Conservation (phyloP, 495 filamentous ascomycete genomes). For the Bathelium albidoporum region DNA sequence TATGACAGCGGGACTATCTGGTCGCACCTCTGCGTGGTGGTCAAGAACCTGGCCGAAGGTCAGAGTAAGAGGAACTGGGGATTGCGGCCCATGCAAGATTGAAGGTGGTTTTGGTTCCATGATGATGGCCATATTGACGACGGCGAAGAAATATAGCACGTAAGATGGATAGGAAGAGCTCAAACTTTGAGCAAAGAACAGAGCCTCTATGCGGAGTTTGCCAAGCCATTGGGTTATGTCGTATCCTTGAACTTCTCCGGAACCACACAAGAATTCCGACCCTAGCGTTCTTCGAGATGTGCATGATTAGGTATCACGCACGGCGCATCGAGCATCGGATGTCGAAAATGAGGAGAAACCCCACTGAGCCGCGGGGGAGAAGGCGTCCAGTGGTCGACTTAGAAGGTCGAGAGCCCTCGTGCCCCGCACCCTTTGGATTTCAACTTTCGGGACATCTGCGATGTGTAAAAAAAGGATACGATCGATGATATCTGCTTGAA, state of each 20-base stretch:
- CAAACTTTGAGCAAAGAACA: background rate
- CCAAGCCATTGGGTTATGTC: background rate
- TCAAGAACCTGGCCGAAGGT: constrained; percentile 14
- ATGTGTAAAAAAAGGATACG: background rate
- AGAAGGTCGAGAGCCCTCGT: background rate
- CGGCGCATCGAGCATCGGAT: constrained; percentile 2
- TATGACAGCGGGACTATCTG: constrained; percentile 13
- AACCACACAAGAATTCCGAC: background rate
- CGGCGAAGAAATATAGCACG: background rate
- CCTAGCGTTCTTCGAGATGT: background rate
- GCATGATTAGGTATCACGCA: background rate
- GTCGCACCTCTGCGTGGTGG: constrained; percentile 14
- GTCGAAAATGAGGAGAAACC: background rate
- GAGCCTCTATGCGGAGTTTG: constrained; percentile 1
- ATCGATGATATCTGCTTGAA: background rate
- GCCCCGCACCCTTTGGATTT: background rate
- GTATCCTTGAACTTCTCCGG: background rate
- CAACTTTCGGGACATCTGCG: background rate
- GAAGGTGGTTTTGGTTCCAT: constrained; percentile 6
- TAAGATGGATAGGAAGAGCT: background rate
- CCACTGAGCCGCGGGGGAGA: background rate
- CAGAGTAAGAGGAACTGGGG: constrained; percentile 15
- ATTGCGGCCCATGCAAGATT: constrained; percentile 11
- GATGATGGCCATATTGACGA: background rate
- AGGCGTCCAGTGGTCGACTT: background rate